These are phyloP conservation scores for Phytophthora citricola DNA, from an alignment of 352 stramenopile genomes.

Conservation along the genomic window DNA sequence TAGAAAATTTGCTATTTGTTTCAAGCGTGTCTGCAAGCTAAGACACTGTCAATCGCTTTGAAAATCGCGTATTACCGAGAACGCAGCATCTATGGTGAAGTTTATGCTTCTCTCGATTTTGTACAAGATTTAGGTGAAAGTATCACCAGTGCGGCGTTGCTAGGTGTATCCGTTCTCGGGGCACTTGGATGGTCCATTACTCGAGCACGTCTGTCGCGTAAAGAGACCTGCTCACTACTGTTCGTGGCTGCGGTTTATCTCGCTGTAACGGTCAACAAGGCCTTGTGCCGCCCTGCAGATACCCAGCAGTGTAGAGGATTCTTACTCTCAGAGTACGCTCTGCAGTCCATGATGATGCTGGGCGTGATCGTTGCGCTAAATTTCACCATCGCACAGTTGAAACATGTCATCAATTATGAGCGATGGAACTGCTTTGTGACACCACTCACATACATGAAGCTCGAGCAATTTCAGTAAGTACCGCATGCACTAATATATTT, in stretches of 20 bases:
- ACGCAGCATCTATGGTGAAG: conserved; percentile 44
- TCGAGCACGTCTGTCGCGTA: conserved; percentile 46
- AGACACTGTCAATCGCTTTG: conserved; percentile 54
- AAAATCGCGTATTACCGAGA: conserved; percentile 65
- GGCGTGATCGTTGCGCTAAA: conserved; percentile 74
- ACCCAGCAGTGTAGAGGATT: conserved; percentile 60
- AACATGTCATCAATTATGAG: conserved; percentile 48
- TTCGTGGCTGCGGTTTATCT: conserved; percentile 52
- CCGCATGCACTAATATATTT: background rate
- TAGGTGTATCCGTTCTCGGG: conserved; percentile 54
- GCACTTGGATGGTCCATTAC: conserved; percentile 76
- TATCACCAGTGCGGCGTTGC: conserved; percentile 41
- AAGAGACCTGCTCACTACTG: conserved; percentile 47
- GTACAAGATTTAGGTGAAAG: conserved; percentile 49
- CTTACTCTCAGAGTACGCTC: conserved; percentile 68
- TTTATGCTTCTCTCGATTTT: conserved; percentile 39
- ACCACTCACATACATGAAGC: conserved; percentile 72
- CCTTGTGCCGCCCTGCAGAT: conserved; percentile 47
- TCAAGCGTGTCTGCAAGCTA: conserved; percentile 56
- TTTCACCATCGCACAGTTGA: conserved; percentile 67
- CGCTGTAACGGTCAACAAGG: conserved; percentile 50
- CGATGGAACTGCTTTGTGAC: conserved; percentile 69
- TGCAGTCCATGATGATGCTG: conserved; percentile 73
- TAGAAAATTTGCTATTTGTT: conserved; percentile 66
- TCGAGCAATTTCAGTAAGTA: conserved; percentile 71